phyloP scores from a whole-genome alignment of 2,329 filamentous ascomycete genomes.

The Atkinsonella hypoxylon region DNA sequence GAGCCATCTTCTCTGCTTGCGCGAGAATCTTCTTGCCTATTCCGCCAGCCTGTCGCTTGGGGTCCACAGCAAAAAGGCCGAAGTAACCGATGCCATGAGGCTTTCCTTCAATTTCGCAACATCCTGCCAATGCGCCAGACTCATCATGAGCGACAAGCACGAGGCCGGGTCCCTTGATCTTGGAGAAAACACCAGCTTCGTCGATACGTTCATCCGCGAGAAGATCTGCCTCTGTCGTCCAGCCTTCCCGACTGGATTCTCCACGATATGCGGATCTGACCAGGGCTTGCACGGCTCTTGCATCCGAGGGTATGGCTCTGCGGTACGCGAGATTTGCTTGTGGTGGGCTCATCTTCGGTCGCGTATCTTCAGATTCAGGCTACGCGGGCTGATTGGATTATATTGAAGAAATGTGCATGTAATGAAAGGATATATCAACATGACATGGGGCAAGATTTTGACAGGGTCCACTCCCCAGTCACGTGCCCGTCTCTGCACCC shows the following conservation, averaged over 20 bases:
- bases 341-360: not conserved
- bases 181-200: slow-evolving; percentile 20
- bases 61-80: slow-evolving; percentile 36
- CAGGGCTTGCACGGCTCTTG: slow-evolving; percentile 22
- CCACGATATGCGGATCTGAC: slow-evolving; percentile 34
- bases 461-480: no score
- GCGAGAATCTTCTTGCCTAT: slow-evolving; percentile 29
- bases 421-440: not conserved
- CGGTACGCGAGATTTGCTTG: slow-evolving; percentile 19
- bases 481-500: no score
- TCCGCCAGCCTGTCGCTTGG: slow-evolving; percentile 28
- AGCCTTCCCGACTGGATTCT: slow-evolving; percentile 26
- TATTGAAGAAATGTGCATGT: not conserved
- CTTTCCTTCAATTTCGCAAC: slow-evolving; percentile 29
- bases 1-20: slow-evolving; percentile 27
- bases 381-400: not conserved
- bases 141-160: slow-evolving; percentile 26
- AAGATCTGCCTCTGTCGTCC: slow-evolving; percentile 36
- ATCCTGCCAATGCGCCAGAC: slow-evolving; percentile 22
- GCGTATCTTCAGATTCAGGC: not conserved
- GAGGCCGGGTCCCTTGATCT: slow-evolving; percentile 27
- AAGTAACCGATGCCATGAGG: slow-evolving; percentile 26
- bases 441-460: no score
- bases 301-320: slow-evolving; percentile 22
- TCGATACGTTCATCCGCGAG: slow-evolving; percentile 32